A percentile compares a stretch with the other conserved stretches of the same genome.
Evolutionary conservation across 2,329 filamentous ascomycete genomes (phyloP).

Genomic region (Pseudogymnoascus sp.): DNA sequence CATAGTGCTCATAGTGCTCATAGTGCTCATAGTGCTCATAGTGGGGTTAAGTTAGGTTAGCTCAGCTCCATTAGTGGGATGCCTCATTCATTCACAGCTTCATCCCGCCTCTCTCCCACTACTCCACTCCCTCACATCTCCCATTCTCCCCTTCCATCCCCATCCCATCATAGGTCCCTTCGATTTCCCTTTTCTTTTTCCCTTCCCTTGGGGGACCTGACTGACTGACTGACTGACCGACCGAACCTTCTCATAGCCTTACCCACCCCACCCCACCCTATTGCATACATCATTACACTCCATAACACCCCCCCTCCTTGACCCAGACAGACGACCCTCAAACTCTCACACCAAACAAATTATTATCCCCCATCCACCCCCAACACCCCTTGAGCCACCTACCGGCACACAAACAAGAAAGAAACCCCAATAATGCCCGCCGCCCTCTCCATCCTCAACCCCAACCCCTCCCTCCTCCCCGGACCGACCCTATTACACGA

Average conservation of each 20-base stretch:
- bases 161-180: background rate
- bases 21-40: no score
- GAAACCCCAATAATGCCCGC: background rate
- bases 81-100: no score
- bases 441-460: constrained; percentile 48
- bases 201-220: background rate
- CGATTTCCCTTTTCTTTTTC: background rate
- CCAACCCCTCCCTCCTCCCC: constrained; percentile 39
- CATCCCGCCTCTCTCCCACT: background rate
- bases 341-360: background rate
- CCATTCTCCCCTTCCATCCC: background rate
- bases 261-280: background rate
- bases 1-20: no score
- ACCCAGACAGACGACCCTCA: background rate
- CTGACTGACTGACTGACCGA: no score
- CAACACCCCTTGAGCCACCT: background rate
- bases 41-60: no score
- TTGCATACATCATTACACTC: background rate
- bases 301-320: background rate
- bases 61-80: background rate
- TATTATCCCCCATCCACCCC: background rate
- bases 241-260: background rate
- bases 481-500: constrained; percentile 53
- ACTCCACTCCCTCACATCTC: background rate
- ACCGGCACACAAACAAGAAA: background rate